Conservation (phyloP, 139 green algal species). For the Yamagishiella unicocca region DNA sequence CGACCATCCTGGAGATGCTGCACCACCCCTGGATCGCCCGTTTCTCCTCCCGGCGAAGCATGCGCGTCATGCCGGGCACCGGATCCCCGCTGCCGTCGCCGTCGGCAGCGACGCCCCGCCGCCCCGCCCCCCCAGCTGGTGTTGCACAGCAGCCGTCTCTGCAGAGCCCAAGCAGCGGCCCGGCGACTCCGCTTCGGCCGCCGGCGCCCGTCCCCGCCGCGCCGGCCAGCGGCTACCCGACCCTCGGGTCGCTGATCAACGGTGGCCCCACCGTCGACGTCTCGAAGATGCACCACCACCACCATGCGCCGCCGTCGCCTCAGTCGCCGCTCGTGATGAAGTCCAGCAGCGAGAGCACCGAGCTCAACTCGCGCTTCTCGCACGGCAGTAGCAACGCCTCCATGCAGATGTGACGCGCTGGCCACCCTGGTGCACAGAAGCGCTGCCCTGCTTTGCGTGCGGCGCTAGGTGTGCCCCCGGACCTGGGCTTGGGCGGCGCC, state of each 20-base stretch:
- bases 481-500: too few relatives aligned
- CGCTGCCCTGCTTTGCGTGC: too few relatives aligned
- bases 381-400: conserved; percentile 35
- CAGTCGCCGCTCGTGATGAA: conserved; percentile 43
- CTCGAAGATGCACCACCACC: not conserved
- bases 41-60: conserved; percentile 58
- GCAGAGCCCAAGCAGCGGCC: not conserved
- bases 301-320: conserved; percentile 31
- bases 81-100: conserved; percentile 7
- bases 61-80: conserved; percentile 42
- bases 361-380: conserved; percentile 31
- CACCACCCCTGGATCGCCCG: conserved; percentile 68
- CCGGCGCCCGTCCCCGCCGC: not conserved
- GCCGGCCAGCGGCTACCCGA: conserved; percentile 2
- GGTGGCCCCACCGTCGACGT: not conserved
- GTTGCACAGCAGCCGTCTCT: not conserved
- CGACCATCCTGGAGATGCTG: conserved; percentile 66
- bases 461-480: too few relatives aligned
- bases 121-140: conserved; percentile 3
- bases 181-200: conserved; percentile 28
- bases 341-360: conserved; percentile 28
- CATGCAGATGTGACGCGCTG: conserved; percentile 41
- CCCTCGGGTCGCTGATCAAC: conserved; percentile 28
- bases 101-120: conserved; percentile 18
- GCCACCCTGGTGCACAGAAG: not conserved